Conservation (phyloP, 148 eudicot genomes). For the Rhododendron vialii region DNA sequence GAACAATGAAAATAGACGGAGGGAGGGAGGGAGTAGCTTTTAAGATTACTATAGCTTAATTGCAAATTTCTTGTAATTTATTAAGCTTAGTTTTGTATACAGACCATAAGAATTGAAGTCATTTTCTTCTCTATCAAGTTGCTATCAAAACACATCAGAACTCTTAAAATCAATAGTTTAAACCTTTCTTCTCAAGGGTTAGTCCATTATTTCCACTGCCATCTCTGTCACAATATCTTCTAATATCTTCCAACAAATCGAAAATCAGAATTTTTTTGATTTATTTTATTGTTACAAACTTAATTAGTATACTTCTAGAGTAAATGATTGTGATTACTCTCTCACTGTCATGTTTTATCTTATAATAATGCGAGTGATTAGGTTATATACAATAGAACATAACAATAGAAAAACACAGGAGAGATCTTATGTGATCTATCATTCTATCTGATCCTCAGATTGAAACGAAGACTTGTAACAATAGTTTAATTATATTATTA, state of each 20-base stretch:
- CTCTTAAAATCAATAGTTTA: neutral
- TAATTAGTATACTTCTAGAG: slow-evolving; percentile 11
- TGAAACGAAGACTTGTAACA: neutral
- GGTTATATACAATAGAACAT: slow-evolving; percentile 6
- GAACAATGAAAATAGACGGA: too few relatives aligned
- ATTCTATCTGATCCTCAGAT: slow-evolving; percentile 5
- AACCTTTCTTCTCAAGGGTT: neutral
- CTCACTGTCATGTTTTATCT: neutral
- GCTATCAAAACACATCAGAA: neutral
- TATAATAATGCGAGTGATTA: slow-evolving; percentile 7
- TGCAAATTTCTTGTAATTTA: neutral
- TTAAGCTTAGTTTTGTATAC: neutral
- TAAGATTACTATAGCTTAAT: neutral
- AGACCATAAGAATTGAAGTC: neutral
- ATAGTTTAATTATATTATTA: slow-evolving; percentile 14
- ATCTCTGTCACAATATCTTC: slow-evolving; percentile 56
- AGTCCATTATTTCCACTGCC: slow-evolving; percentile 63
- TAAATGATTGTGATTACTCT: slow-evolving; percentile 15
- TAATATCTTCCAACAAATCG: neutral
- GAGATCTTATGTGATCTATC: slow-evolving; percentile 38
- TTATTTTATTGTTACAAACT: neutral
- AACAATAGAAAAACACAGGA: slow-evolving; percentile 19
- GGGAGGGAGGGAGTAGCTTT: too few relatives aligned
- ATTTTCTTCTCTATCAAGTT: neutral
- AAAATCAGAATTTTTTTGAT: neutral